These are phyloP conservation scores for Aegilops speltoides DNA, from an alignment of 176 grass and related monocot species.

Conservation along the genomic window DNA sequence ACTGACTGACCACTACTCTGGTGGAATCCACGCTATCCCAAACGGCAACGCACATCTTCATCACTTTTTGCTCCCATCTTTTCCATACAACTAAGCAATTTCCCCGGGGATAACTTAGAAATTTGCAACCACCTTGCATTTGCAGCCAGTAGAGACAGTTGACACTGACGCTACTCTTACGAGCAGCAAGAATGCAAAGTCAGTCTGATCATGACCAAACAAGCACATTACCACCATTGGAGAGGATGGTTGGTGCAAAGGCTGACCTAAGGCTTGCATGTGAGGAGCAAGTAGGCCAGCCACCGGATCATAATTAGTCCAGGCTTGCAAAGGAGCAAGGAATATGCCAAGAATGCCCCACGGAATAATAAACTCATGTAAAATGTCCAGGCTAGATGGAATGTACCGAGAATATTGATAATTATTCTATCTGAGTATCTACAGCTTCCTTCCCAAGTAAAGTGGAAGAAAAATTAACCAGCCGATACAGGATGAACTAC, in stretches of 20 bases:
- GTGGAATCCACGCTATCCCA: slow-evolving; percentile 47
- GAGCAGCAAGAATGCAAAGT: background rate
- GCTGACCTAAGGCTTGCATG: slow-evolving; percentile 5
- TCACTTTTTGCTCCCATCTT: background rate
- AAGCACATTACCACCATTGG: background rate
- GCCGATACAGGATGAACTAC: slow-evolving; percentile 45
- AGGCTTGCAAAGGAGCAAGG: background rate
- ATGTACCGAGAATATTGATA: slow-evolving; percentile 45
- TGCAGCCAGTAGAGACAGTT: background rate
- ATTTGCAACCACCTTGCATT: background rate
- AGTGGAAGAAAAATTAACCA: slow-evolving; percentile 37
- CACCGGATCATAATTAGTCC: background rate
- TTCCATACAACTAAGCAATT: background rate
- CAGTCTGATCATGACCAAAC: background rate
- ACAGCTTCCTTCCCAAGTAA: slow-evolving; percentile 55
- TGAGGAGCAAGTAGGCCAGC: slow-evolving; percentile 23
- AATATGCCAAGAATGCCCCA: slow-evolving; percentile 3
- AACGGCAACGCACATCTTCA: slow-evolving; percentile 6
- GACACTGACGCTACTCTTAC: background rate
- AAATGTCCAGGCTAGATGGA: slow-evolving; percentile 1
- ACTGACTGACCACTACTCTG: slow-evolving; percentile 18
- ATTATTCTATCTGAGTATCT: slow-evolving; percentile 61
- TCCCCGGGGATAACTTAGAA: background rate
- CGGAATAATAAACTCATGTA: slow-evolving; percentile 22
- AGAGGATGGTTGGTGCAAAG: slow-evolving; percentile 14